Evolutionary conservation across 345 rosid genomes (phyloP).

Genomic region (Ricinus communis): DNA sequence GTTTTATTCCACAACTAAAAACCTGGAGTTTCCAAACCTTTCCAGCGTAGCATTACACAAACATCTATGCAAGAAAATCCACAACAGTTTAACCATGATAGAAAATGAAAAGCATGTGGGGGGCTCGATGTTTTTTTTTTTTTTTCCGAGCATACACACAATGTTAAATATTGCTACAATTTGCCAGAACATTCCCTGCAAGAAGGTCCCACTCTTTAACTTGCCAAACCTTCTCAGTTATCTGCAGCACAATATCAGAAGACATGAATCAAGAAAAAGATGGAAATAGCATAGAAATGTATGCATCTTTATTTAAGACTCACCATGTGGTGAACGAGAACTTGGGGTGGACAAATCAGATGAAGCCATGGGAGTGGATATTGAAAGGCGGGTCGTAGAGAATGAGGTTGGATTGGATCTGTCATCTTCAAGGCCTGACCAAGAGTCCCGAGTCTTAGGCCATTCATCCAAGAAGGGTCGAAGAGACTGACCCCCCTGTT

Average conservation of each 20-base stretch:
- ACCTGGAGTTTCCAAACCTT: not conserved
- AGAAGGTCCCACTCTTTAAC: not conserved
- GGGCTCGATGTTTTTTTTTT: not conserved
- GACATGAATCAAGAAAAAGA: conserved; percentile 4
- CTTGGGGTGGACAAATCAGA: conserved; percentile 42
- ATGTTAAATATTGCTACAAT: not conserved
- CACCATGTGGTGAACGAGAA: conserved; percentile 45
- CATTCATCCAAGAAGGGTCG: conserved; percentile 60
- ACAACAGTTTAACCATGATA: not conserved
- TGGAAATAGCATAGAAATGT: not conserved
- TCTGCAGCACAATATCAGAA: conserved; percentile 25
- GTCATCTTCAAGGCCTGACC: conserved; percentile 47
- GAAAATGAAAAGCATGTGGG: not conserved
- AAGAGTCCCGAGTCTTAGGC: conserved; percentile 46
- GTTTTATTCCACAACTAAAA: conserved; percentile 20
- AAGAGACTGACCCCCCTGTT: conserved; percentile 48
- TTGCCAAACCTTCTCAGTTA: conserved; percentile 21
- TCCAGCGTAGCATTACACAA: conserved; percentile 5
- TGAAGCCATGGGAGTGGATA: conserved; percentile 51
- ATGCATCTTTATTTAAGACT: conserved; percentile 5
- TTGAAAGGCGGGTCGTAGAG: conserved; percentile 55
- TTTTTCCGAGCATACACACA: not conserved
- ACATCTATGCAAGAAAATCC: conserved; percentile 14
- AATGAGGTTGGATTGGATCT: conserved; percentile 44
- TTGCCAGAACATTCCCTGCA: not conserved